Base-by-base conservation (phyloP, 2,329 filamentous ascomycete species). In the Bipolaris oryzae region DNA sequence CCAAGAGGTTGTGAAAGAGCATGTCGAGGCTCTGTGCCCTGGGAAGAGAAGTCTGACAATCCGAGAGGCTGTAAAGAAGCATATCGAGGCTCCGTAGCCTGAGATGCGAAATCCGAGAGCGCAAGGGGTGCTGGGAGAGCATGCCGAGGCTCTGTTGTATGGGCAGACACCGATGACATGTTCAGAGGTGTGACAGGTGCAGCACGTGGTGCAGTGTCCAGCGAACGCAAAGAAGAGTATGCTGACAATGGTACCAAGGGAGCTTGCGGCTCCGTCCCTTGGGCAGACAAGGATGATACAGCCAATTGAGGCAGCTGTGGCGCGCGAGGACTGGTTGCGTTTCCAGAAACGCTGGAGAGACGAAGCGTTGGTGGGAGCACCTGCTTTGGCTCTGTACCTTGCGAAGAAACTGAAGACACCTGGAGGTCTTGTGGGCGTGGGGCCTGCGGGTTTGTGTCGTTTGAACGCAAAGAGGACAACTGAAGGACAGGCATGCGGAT, bases 401-500 rank as follows among this genome's bases (percentile, higher is more conserved):
- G 68, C 11, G 58, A 62, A 7, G 53, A 55, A 41, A 69, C 52
- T n/a, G 63, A 57, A 25, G 71, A 74, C 15, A 74, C 37, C 28
- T 55, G 39, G 34, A 71, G 66, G 11, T 58, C 52, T 25, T 59
- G 59, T 23, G 50, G 57, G 20, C 57, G 53, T 38, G 58, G 51
- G 43, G 55, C 61, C 51, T 58, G 63, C 16, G 69, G 69, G 21
- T 42, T 62, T 49, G 71, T 75, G 39, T 69, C 58, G 35, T 74
- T 68, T 20, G 67, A 62, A 15, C 63, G 62, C 16, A 77, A 53
- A 15, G 66, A 66, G 25, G 74, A 74, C 16, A 71, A 47, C 33
- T 63, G 53, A 28, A 68, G 57, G 21, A 50, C 49, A 33, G 63
- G 38, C 39, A 58, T 56, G 18, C 31, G 39, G 42, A 68, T 57